Evolutionary conservation across 2,329 filamentous ascomycete genomes (phyloP), one percentile per base, ranked within the genome.

Genomic region (Fusarium newnesense): DNA sequence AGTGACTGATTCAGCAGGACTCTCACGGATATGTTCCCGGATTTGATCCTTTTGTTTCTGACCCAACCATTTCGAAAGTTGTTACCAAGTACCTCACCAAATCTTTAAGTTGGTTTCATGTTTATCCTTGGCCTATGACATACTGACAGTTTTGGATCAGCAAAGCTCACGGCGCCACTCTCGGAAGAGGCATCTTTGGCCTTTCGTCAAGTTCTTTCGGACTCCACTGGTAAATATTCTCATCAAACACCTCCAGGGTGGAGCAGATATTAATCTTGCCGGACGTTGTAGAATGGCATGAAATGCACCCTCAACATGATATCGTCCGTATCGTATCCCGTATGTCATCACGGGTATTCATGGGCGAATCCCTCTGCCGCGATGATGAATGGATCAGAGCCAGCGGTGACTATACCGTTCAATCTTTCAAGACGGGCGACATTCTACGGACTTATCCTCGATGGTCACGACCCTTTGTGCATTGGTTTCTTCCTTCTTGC

Each of bases 361-460:
- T 86, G 19, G 84, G 85, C 19, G 67, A 78, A 9, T 76, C 78
- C 26, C 65, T 83, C 39, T 83, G 80, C 73, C 83, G 83, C 30
- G 82, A 89, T 69, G 71, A 82, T 18, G 80, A 81, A 10, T 88
- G 87, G 74, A 79, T 89, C 26, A 76, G 81, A 12, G 79, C 83
- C 46, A 85, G 85, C 52, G 79, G 84, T 5, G 78, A 79, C 12
- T 89, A 88, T 66, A 85, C 87, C 15, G 72, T 85, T 28, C 81
- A 83, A 56, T 76, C 80, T 39, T 80, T 85, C 46, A 69, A 83
- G 11, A 53, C 62, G 3, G 63, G 62, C 1, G 59, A 74, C 9
- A 13, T 56, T 8, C 78, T 87, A 21, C 81, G 80, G 49, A 75
- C 86, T 56, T 80, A 85, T 12, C 87, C 87, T 0, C 79, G 78